Evolutionary conservation across 106 monocot genomes (phyloP), one percentile per base, ranked within the genome.

Genomic region (Dendrobium catenatum): DNA sequence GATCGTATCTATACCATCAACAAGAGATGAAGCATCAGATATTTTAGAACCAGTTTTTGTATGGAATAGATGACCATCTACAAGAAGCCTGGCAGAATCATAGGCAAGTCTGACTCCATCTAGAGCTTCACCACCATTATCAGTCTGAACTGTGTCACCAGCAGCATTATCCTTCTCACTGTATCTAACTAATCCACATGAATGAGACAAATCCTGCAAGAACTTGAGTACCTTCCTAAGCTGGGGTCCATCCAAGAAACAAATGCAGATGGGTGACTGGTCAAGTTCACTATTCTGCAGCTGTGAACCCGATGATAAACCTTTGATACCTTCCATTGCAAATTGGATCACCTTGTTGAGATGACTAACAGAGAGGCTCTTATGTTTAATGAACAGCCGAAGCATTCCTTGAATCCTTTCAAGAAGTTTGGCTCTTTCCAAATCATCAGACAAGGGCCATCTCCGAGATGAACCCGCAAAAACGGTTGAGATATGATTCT

Each of bases 131-230:
- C 58, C 55, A 4, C 75, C 82, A 56, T 82, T 73, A 51, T 42
- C 44, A 33, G 26, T n/a, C 80, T 20, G 79, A 77, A 82, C 84
- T 54, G 75, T 56, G 79, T 92, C 89, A 80, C 44, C 82, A 74
- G 75, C 70, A 78, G 48, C 42, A 74, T 55, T 76, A 68, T 89
- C 91, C 78, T 83, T 90, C 68, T 94, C 90, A 64, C 80, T 44
- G 61, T 84, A 84, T 79, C 84, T 87, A 8, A 83, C 85, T 24
- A 92, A 81, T 5, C 94, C 94, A 79, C 90, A 89, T 64, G 90
- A 86, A 73, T 97, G 94, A 55, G 82, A 89, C 27, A 97, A 82
- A 10, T 97, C 97, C 84, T 94, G 97, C 79, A 97, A 84, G 79
- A 92, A 97, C 44, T 94, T 92, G 54, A 91, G 78, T 18, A 94